These are phyloP conservation scores for Diaporthe capsici DNA, from an alignment of 2,329 filamentous ascomycete genomes.

Conservation along the genomic window DNA sequence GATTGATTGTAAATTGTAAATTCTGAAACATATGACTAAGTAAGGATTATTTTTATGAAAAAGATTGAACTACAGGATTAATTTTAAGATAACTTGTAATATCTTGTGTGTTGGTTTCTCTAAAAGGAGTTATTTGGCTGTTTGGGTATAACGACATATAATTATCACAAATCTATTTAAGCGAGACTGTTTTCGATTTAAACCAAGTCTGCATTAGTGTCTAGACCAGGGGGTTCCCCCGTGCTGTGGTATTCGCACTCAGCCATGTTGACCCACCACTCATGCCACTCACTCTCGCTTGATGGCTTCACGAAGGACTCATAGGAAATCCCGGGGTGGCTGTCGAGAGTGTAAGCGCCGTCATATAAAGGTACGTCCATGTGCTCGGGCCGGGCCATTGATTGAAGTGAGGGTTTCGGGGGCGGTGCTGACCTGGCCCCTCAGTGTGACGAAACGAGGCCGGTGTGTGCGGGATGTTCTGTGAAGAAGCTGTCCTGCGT, in stretches of 20 bases:
- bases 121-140: background rate
- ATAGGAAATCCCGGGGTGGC: conserved; percentile 50
- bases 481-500: conserved; percentile 48
- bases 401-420: background rate
- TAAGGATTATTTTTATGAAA: background rate
- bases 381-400: no score
- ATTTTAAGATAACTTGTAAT: background rate
- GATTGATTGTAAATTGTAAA: background rate
- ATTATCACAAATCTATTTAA: background rate
- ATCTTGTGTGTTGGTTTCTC: background rate
- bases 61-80: background rate
- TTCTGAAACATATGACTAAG: background rate
- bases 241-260: background rate
- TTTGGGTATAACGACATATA: background rate
- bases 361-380: conserved; percentile 47
- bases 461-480: conserved; percentile 49
- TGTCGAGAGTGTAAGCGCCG: conserved; percentile 52
- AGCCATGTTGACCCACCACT: background rate
- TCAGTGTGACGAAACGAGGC: conserved; percentile 51
- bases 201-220: background rate
- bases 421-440: conserved; percentile 14
- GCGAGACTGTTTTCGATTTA: background rate
- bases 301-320: conserved; percentile 42
- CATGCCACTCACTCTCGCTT: background rate
- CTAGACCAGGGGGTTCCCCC: background rate